Conservation (phyloP, 495 filamentous ascomycete species). For the Rhypophila decipiens region DNA sequence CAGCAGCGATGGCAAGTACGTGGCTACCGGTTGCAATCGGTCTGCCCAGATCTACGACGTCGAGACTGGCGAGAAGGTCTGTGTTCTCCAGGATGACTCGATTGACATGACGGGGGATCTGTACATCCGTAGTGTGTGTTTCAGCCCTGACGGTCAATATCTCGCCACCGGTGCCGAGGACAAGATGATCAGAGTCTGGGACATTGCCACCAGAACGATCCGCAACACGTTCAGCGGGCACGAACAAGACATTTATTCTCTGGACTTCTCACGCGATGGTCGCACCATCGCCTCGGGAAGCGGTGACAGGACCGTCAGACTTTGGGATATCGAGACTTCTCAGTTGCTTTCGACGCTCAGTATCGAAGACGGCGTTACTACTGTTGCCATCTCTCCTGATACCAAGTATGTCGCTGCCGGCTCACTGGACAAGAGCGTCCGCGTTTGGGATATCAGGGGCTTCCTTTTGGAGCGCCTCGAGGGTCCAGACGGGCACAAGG, state of each 20-base stretch:
- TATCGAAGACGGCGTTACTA: constrained; percentile 88
- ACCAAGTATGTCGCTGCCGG: constrained; percentile 81
- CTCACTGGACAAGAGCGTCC: constrained; percentile 83
- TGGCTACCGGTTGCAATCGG: constrained; percentile 84
- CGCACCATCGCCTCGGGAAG: constrained; percentile 84
- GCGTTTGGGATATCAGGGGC: constrained; percentile 84
- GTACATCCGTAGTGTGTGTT: constrained; percentile 88
- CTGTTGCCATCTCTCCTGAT: constrained; percentile 86
- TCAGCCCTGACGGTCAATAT: constrained; percentile 85
- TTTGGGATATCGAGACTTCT: constrained; percentile 79
- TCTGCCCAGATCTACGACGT: constrained; percentile 91
- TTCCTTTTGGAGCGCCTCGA: constrained; percentile 78
- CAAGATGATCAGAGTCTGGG: constrained; percentile 89
- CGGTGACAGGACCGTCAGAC: constrained; percentile 79
- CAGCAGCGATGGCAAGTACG: constrained; percentile 80
- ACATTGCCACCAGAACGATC: constrained; percentile 68
- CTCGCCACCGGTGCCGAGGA: constrained; percentile 87
- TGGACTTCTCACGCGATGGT: constrained; percentile 82
- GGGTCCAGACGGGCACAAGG: constrained; percentile 80
- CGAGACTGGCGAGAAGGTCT: constrained; percentile 66
- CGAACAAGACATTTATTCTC: constrained; percentile 91
- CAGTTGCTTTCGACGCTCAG: constrained; percentile 68
- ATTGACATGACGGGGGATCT: constrained; percentile 80
- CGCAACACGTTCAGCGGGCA: constrained; percentile 78
- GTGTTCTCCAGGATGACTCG: constrained; percentile 72